Evolutionary conservation across 805 yeast species (phyloP).

Genomic region (Schwanniomyces sp.): DNA sequence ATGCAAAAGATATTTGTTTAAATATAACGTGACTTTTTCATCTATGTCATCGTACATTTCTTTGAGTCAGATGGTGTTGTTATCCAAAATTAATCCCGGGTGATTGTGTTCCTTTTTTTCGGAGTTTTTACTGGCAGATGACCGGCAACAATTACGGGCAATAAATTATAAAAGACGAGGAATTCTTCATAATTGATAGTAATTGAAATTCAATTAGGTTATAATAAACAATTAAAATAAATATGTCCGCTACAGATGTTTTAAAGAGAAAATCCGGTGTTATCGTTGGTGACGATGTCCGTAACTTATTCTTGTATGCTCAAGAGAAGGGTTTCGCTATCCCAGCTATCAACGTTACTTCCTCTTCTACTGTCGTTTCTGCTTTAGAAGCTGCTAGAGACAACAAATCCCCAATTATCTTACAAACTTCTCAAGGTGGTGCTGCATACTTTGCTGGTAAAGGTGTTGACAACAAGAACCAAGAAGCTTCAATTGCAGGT

Average conservation of each 20-base stretch:
- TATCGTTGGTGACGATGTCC: constrained; percentile 97
- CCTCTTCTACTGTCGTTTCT: constrained; percentile 84
- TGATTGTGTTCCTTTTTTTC: constrained; percentile 6
- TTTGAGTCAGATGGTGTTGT: constrained; percentile 1
- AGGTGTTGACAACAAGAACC: constrained; percentile 93
- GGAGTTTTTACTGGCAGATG: constrained; percentile 8
- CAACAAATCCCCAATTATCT: constrained; percentile 81
- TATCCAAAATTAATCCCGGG: constrained; percentile 8
- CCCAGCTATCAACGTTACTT: constrained; percentile 98
- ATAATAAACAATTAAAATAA: constrained; percentile 2
- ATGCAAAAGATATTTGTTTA: not conserved
- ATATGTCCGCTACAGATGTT: constrained; percentile 70
- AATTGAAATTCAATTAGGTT: not conserved
- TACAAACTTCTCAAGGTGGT: constrained; percentile 98
- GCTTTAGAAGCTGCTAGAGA: constrained; percentile 52
- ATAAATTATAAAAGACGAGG: not conserved
- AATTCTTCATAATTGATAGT: not conserved
- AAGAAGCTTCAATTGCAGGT: constrained; percentile 92
- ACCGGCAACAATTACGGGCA: constrained; percentile 2
- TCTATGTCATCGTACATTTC: not conserved
- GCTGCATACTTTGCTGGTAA: constrained; percentile 99
- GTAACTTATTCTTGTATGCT: constrained; percentile 83
- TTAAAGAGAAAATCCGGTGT: constrained; percentile 93
- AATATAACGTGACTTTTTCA: not conserved
- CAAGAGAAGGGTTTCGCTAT: constrained; percentile 92